phyloP scores from a whole-genome alignment of 129 eudicot species.

The Scalesia atractyloides region DNA sequence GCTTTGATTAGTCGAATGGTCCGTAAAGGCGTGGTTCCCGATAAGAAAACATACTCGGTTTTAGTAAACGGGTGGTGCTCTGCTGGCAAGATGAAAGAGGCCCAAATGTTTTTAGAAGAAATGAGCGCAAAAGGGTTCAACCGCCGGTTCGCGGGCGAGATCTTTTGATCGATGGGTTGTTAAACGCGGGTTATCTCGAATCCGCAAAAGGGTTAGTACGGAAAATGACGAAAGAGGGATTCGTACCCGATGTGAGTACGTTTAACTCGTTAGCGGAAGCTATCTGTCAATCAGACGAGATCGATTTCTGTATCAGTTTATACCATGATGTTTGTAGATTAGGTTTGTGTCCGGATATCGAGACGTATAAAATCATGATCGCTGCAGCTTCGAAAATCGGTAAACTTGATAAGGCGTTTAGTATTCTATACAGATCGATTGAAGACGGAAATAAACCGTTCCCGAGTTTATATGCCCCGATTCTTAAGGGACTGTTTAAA shows the following conservation, averaged over 20 bases:
- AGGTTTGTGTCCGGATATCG: conserved; percentile 72
- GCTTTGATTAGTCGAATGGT: conserved; percentile 81
- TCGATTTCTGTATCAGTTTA: conserved; percentile 68
- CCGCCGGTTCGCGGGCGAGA: conserved; percentile 95
- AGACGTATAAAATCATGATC: conserved; percentile 80
- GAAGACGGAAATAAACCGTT: conserved; percentile 89
- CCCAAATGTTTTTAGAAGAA: conserved; percentile 84
- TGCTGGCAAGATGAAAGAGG: conserved; percentile 92
- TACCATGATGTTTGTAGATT: conserved; percentile 69
- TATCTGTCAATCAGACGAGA: conserved; percentile 69
- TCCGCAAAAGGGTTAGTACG: conserved; percentile 80
- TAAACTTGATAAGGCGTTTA: conserved; percentile 69
- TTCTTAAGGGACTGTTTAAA: conserved; percentile 72
- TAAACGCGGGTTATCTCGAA: conserved; percentile 94
- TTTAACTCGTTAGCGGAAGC: conserved; percentile 80
- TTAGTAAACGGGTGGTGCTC: conserved; percentile 94
- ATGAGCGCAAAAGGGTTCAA: conserved; percentile 85
- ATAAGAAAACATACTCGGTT: conserved; percentile 78
- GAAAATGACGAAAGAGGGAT: conserved; percentile 93
- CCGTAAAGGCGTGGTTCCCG: conserved; percentile 65
- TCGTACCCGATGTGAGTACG: conserved; percentile 78
- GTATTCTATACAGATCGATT: conserved; percentile 73
- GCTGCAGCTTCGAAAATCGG: conserved; percentile 56
- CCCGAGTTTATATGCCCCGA: conserved; percentile 93
- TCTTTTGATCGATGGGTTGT: conserved; percentile 76